These are phyloP conservation scores for Erucastrum elatum DNA, from an alignment of 345 rosid genomes.

Conservation along the genomic window DNA sequence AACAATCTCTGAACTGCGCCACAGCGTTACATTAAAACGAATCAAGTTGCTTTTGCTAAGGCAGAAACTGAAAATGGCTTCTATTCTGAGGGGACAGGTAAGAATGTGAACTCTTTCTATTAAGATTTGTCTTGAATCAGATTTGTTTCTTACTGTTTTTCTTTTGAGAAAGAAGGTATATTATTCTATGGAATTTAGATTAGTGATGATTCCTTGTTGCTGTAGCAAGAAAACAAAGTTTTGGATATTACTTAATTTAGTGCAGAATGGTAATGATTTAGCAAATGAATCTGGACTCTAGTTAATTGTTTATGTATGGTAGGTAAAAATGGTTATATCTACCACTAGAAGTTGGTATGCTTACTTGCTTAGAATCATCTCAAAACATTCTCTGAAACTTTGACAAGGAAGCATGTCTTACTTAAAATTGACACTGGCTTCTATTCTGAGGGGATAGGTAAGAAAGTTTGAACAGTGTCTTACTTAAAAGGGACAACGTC, in stretches of 20 bases:
- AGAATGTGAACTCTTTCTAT: slow-evolving; percentile 35
- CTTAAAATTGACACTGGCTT: slow-evolving; percentile 68
- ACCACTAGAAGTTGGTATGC: slow-evolving; percentile 16
- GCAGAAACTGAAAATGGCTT: slow-evolving; percentile 81
- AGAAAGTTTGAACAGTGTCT: slow-evolving; percentile 34
- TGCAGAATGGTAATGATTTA: background rate
- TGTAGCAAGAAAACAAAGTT: background rate
- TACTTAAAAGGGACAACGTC: background rate
- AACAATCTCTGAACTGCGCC: slow-evolving; percentile 70
- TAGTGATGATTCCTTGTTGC: background rate
- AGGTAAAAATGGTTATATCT: slow-evolving; percentile 5
- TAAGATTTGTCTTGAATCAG: too few relatives aligned
- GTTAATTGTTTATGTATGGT: background rate
- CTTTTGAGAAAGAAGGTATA: slow-evolving; percentile 4
- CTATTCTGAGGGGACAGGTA: slow-evolving; percentile 81
- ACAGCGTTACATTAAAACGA: slow-evolving; percentile 40
- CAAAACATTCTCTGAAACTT: slow-evolving; percentile 19
- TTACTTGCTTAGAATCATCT: slow-evolving; percentile 22
- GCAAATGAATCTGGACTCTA: slow-evolving; percentile 1
- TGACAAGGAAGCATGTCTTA: slow-evolving; percentile 16
- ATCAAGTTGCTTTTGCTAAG: slow-evolving; percentile 69
- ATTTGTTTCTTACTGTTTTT: background rate
- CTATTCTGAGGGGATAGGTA: slow-evolving; percentile 77
- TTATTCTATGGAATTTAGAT: background rate
- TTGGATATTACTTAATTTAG: slow-evolving; percentile 4